phyloP scores from a whole-genome alignment of 768 basidiomycete species.

The Kwoniella sp. region DNA sequence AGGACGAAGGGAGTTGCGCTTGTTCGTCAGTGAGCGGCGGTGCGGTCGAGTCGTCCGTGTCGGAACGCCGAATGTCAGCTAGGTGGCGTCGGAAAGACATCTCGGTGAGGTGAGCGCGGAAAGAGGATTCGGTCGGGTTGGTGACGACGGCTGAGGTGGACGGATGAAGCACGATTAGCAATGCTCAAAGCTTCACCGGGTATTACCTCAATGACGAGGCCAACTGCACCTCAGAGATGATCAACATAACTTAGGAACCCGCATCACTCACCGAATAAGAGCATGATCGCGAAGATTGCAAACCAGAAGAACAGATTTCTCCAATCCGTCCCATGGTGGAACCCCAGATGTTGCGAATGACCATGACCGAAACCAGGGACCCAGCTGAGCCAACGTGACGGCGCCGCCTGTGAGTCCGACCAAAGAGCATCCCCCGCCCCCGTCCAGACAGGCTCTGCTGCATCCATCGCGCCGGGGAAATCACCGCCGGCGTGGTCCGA shows the following conservation, averaged over 20 bases:
- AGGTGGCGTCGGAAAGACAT: constrained; percentile 94
- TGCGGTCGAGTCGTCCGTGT: constrained; percentile 26
- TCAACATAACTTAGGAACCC: too few relatives aligned
- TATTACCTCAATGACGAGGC: not conserved
- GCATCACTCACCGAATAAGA: constrained; percentile 41
- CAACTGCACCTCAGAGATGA: not conserved
- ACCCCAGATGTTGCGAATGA: constrained; percentile 11
- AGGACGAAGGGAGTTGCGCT: constrained; percentile 11
- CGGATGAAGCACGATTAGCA: not conserved
- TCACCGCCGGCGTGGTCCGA: not conserved
- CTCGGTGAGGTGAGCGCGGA: constrained; percentile 93
- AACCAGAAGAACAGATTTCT: constrained; percentile 48
- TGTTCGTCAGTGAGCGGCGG: constrained; percentile 12
- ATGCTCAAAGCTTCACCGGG: too few relatives aligned
- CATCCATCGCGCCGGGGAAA: constrained; percentile 7
- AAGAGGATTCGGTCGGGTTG: constrained; percentile 90
- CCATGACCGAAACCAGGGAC: constrained; percentile 17
- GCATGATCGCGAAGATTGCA: constrained; percentile 32
- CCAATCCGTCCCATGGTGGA: constrained; percentile 29
- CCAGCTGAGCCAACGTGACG: constrained; percentile 15
- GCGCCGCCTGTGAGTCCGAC: constrained; percentile 8
- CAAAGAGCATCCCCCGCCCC: constrained; percentile 17
- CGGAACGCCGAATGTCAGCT: constrained; percentile 69
- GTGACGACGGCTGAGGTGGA: constrained; percentile 76
- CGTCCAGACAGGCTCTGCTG: constrained; percentile 16